Conservation (phyloP, 768 basidiomycete species). For the Serendipita vermifera region DNA sequence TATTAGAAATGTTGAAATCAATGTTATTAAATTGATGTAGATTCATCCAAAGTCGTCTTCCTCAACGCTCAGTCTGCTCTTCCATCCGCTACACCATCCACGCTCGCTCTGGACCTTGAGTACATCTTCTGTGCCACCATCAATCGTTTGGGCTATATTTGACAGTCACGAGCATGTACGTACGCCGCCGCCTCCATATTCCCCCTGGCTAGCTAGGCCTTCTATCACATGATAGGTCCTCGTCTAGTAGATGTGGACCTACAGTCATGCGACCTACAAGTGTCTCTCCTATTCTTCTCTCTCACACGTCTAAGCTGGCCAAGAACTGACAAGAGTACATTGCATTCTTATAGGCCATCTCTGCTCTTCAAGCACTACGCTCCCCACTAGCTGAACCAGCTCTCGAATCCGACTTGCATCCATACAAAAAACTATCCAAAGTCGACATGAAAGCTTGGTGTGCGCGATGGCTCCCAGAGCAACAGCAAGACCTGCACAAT, state of each 20-base stretch:
- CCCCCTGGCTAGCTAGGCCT: not conserved
- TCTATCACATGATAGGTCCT: not conserved
- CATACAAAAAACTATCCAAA: not conserved
- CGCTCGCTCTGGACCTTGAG: not conserved
- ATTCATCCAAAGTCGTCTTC: not conserved
- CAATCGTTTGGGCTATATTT: not conserved
- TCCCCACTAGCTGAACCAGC: not conserved
- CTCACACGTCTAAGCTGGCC: not conserved
- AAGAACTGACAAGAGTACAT: not conserved
- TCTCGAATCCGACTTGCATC: not conserved
- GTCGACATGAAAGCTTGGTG: not conserved
- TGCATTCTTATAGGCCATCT: not conserved
- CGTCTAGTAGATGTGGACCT: not conserved
- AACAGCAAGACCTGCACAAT: no score
- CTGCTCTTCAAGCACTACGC: not conserved
- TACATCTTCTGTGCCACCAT: not conserved
- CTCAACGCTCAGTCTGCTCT: not conserved
- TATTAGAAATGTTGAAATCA: not conserved
- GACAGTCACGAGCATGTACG: not conserved
- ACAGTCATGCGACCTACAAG: not conserved
- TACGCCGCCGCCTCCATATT: not conserved
- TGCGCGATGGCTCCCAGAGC: not conserved
- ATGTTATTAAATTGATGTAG: not conserved
- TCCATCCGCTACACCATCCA: conserved; percentile 1
- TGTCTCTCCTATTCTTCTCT: not conserved